Conservation (phyloP, 129 eudicot species). For the Oenanthe sinensis region DNA sequence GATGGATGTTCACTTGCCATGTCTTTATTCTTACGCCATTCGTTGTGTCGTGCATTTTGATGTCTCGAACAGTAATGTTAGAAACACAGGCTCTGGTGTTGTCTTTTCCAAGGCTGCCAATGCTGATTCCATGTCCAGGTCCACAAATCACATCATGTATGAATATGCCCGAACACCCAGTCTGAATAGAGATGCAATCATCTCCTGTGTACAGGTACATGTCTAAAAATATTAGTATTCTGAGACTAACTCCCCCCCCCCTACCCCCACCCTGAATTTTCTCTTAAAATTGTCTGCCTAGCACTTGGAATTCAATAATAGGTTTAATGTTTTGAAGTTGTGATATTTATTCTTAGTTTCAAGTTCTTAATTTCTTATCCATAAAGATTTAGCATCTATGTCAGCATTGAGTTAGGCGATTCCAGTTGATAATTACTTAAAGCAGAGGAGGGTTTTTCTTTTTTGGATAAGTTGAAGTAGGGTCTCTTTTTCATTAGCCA, state of each 20-base stretch:
- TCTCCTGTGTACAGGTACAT: slow-evolving; percentile 51
- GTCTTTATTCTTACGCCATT: slow-evolving; percentile 90
- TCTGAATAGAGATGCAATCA: slow-evolving; percentile 88
- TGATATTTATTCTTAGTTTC: background rate
- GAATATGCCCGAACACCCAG: slow-evolving; percentile 80
- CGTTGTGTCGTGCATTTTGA: slow-evolving; percentile 68
- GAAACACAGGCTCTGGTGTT: slow-evolving; percentile 90
- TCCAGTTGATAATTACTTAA: background rate
- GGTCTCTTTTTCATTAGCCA: background rate
- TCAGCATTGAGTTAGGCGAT: background rate
- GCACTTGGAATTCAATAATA: background rate
- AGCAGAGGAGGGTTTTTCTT: background rate
- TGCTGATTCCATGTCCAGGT: slow-evolving; percentile 97
- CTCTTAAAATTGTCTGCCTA: background rate
- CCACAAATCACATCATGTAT: slow-evolving; percentile 80
- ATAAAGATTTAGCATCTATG: background rate
- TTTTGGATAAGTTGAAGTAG: background rate
- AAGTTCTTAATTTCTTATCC: background rate
- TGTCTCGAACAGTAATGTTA: slow-evolving; percentile 69
- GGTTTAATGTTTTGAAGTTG: background rate
- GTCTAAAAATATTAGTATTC: background rate
- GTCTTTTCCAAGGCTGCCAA: slow-evolving; percentile 80
- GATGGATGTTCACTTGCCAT: slow-evolving; percentile 64
- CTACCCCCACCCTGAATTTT: background rate
- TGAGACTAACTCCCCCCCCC: background rate